phyloP scores from a whole-genome alignment of 2,329 filamentous ascomycete species.

The Botryotinia narcissicola region DNA sequence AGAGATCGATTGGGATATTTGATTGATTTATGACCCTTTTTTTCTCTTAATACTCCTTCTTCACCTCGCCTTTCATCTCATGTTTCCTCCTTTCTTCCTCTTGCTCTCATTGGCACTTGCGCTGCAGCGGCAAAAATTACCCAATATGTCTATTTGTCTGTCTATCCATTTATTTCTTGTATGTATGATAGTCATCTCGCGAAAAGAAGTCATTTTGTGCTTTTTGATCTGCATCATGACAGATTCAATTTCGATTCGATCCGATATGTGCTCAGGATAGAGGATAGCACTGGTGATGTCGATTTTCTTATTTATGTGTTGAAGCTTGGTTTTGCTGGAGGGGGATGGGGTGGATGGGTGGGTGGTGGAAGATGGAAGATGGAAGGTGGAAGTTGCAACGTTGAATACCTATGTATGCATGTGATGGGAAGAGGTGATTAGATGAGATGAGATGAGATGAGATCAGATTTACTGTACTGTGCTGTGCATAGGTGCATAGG shows the following conservation, averaged over 20 bases:
- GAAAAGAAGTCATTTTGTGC: background rate
- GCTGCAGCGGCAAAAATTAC: background rate
- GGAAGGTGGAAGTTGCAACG: background rate
- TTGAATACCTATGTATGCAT: background rate
- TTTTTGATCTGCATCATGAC: background rate
- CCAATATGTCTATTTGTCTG: background rate
- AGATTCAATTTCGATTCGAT: background rate
- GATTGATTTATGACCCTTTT: constrained; percentile 10
- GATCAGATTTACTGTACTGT: background rate
- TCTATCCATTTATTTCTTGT: background rate
- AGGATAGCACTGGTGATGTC: background rate
- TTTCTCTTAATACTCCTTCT: background rate
- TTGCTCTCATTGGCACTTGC: background rate
- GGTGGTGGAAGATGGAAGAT: background rate
- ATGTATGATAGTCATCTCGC: constrained; percentile 3
- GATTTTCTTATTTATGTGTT: background rate
- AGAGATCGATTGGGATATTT: background rate
- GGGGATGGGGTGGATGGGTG: background rate
- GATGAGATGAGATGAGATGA: background rate
- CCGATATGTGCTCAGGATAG: background rate
- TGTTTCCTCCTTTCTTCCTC: background rate
- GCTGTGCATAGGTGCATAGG: background rate
- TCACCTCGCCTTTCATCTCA: background rate
- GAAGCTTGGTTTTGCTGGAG: background rate
- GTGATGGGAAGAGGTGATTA: background rate